Percentiles rank a stretch among this genome's conserved stretches.
These are phyloP conservation scores for Monosporascus cannonballus DNA, from an alignment of 2,329 filamentous ascomycete genomes.

Conservation along the genomic window DNA sequence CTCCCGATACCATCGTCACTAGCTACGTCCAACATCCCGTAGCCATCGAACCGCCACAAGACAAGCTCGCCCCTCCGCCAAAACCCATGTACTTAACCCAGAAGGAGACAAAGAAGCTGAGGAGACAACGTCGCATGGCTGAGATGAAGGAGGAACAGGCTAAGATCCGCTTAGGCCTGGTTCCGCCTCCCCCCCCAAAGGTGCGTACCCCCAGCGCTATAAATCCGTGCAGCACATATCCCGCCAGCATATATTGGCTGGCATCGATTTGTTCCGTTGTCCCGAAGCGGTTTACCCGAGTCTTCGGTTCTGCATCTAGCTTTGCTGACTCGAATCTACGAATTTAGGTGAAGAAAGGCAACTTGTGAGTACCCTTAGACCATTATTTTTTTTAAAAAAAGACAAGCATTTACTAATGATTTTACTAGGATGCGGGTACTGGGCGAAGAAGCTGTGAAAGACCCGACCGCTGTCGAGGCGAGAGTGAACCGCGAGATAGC, in stretches of 20 bases:
- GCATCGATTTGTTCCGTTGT: too few species aligned
- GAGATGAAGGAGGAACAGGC: slow-evolving; percentile 95
- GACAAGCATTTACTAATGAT: background rate
- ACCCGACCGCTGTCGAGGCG: slow-evolving; percentile 94
- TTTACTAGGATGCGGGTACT: slow-evolving; percentile 71
- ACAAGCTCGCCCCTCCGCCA: slow-evolving; percentile 68
- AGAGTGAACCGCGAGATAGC: slow-evolving; percentile 90
- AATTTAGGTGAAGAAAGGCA: slow-evolving; percentile 74
- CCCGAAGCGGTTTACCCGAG: too few species aligned
- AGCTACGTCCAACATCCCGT: slow-evolving; percentile 91
- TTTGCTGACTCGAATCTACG: too few species aligned
- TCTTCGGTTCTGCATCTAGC: too few species aligned
- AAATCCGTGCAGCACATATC: too few species aligned
- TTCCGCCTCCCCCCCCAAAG: slow-evolving; percentile 87
- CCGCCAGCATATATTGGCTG: too few species aligned
- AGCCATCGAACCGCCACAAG: slow-evolving; percentile 83
- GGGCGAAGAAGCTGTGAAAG: slow-evolving; percentile 85
- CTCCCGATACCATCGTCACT: slow-evolving; percentile 81
- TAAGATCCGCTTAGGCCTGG: slow-evolving; percentile 85
- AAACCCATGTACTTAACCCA: slow-evolving; percentile 91
- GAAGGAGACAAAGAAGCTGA: slow-evolving; percentile 86
- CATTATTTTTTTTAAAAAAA: too few species aligned
- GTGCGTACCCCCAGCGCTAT: too few species aligned
- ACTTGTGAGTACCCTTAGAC: slow-evolving; percentile 43
- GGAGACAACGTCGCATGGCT: slow-evolving; percentile 83